Conservation (phyloP, 177 flowering plant species). For the Vitis hybrid region DNA sequence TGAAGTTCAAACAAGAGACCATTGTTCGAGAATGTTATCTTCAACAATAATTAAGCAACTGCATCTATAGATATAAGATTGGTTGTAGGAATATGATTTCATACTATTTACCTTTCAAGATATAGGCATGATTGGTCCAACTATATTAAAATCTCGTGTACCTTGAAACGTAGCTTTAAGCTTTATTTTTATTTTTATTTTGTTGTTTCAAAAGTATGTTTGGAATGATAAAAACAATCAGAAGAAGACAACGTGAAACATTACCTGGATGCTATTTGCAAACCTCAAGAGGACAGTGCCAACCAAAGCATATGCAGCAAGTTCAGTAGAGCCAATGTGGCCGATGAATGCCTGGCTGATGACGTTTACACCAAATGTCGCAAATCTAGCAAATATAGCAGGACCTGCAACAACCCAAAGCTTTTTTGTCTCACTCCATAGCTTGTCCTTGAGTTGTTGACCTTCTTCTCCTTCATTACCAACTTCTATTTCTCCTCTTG, state of each 20-base stretch:
- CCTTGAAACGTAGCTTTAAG: too few species aligned
- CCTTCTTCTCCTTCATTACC: conserved; percentile 6
- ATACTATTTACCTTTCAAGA: too few species aligned
- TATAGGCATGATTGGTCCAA: too few species aligned
- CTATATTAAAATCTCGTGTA: too few species aligned
- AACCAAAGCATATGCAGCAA: conserved; percentile 60
- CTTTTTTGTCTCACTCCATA: conserved; percentile 49
- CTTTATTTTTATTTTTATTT: too few species aligned
- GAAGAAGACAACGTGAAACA: not conserved
- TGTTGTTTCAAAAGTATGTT: too few species aligned
- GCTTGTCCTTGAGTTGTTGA: conserved; percentile 11
- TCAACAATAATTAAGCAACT: too few species aligned
- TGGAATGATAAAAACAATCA: too few species aligned
- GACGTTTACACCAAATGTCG: conserved; percentile 47
- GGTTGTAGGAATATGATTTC: too few species aligned
- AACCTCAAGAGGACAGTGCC: conserved; percentile 51
- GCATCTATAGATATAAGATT: too few species aligned
- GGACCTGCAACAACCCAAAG: conserved; percentile 63
- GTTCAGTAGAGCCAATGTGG: conserved; percentile 48
- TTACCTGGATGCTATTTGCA: conserved; percentile 49
- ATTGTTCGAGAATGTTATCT: too few species aligned
- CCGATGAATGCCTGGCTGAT: conserved; percentile 58
- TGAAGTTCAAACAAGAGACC: too few species aligned
- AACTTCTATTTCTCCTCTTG: conserved; percentile 5
- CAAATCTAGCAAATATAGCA: conserved; percentile 53